Conservation (phyloP, 495 filamentous ascomycete genomes). For the Annulohypoxylon maeteangense region DNA sequence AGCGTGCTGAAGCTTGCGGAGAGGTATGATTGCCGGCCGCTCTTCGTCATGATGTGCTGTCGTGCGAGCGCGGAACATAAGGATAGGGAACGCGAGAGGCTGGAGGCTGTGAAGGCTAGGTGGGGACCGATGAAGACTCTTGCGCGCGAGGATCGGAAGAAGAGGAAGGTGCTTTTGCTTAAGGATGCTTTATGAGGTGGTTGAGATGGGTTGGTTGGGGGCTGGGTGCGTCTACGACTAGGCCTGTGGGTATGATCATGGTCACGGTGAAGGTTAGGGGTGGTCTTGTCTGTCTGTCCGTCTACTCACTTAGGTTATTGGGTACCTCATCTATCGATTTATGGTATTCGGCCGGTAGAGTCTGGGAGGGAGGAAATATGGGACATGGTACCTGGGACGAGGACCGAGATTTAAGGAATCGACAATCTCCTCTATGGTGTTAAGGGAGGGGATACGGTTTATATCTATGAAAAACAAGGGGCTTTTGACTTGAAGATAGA, state of each 20-base stretch:
- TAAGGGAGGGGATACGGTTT: background rate
- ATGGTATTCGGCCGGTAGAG: background rate
- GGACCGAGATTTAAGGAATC: background rate
- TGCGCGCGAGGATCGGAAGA: conserved; percentile 78
- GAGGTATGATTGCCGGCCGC: conserved; percentile 78
- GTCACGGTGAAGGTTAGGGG: background rate
- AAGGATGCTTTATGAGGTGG: conserved; percentile 57
- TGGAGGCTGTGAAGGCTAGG: conserved; percentile 70
- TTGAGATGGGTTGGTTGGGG: background rate
- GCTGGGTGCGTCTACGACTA: background rate
- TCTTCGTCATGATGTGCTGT: conserved; percentile 74
- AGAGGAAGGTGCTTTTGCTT: conserved; percentile 70
- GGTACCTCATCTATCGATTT: background rate
- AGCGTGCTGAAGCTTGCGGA: conserved; percentile 74
- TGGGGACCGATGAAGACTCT: conserved; percentile 78
- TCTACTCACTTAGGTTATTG: background rate
- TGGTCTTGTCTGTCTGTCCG: background rate
- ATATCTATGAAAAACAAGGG: background rate
- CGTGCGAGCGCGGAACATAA: conserved; percentile 52
- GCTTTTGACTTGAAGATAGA: background rate
- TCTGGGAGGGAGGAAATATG: background rate
- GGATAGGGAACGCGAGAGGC: conserved; percentile 48
- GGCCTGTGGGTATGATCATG: background rate
- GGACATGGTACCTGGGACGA: background rate
- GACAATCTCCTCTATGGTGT: background rate